A percentile compares a stretch with the other conserved stretches of the same genome.
phyloP scores from a whole-genome alignment of 331 rosid species.

The Spiraea crenata region DNA sequence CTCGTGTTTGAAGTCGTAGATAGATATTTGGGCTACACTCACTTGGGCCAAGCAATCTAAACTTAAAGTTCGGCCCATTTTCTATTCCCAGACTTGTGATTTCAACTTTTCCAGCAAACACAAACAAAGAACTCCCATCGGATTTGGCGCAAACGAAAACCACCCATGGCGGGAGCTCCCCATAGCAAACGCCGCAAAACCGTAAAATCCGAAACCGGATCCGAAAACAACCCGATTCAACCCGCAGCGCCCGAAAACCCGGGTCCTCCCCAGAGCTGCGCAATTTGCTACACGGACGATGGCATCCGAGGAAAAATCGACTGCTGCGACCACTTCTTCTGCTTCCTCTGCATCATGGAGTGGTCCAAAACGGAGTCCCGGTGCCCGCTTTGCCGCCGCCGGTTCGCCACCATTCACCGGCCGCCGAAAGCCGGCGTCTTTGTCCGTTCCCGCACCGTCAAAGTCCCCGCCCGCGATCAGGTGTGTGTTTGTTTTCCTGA shows the following conservation, averaged over 20 bases:
- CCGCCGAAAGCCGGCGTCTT: slow-evolving; percentile 39
- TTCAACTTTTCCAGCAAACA: too few species aligned
- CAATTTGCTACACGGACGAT: slow-evolving; percentile 57
- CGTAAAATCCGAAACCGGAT: slow-evolving; percentile 10
- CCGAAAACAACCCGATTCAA: background rate
- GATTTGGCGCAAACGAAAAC: slow-evolving; percentile 8
- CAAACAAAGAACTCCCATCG: background rate
- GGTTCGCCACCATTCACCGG: slow-evolving; percentile 57
- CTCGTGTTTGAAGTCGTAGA: too few species aligned
- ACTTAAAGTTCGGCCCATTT: too few species aligned
- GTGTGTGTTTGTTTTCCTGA: slow-evolving; percentile 24
- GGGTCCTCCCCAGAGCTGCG: slow-evolving; percentile 36
- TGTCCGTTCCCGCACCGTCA: slow-evolving; percentile 44
- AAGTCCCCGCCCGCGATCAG: slow-evolving; percentile 69
- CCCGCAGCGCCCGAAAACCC: slow-evolving; percentile 6
- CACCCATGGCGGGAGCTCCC: slow-evolving; percentile 30
- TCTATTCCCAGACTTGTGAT: too few species aligned
- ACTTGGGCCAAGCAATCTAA: too few species aligned
- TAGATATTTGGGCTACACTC: too few species aligned
- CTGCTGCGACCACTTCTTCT: slow-evolving; percentile 70
- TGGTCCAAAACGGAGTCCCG: slow-evolving; percentile 85
- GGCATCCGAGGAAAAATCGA: slow-evolving; percentile 65
- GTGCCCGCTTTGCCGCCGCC: slow-evolving; percentile 76
- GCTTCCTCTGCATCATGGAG: slow-evolving; percentile 81
- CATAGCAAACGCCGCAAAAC: slow-evolving; percentile 45